Percentiles rank a stretch among this genome's conserved stretches.
Evolutionary conservation across 1,139 yeast genomes (phyloP).

Genomic region (Yamadazyma kanchanaburiensis): DNA sequence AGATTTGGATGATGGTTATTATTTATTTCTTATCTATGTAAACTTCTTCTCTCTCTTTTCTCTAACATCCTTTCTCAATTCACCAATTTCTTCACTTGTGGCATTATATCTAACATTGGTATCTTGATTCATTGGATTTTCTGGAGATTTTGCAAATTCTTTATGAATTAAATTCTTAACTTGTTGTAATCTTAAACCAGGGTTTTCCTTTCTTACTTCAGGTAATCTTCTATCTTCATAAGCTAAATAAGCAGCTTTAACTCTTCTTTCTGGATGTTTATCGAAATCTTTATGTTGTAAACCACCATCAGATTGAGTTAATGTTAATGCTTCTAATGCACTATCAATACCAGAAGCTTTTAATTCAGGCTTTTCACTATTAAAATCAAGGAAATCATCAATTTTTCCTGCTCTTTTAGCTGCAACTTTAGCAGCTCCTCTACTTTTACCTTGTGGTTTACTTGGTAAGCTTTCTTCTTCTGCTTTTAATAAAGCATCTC

Average conservation of each 20-base stretch:
- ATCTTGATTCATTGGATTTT: constrained; percentile 82
- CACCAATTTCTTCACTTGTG: constrained; percentile 48
- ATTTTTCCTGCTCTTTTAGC: constrained; percentile 61
- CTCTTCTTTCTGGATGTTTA: constrained; percentile 86
- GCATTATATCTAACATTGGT: constrained; percentile 67
- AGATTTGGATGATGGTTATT: too few species aligned
- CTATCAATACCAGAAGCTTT: constrained; percentile 74
- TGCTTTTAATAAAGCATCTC: constrained; percentile 55
- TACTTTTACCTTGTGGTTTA: constrained; percentile 53
- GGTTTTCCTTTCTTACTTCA: constrained; percentile 69
- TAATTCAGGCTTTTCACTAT: constrained; percentile 49
- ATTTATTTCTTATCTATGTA: constrained; percentile 16
- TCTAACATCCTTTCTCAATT: constrained; percentile 50
- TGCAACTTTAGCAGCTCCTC: constrained; percentile 73
- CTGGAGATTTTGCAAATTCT: constrained; percentile 79
- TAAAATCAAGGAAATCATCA: constrained; percentile 58
- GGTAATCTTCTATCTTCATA: constrained; percentile 73
- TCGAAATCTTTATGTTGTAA: constrained; percentile 64
- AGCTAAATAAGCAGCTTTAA: constrained; percentile 75
- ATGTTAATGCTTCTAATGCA: constrained; percentile 73
- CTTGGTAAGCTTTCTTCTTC: constrained; percentile 65
- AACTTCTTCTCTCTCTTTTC: constrained; percentile 43
- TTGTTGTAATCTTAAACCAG: constrained; percentile 79
- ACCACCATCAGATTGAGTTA: constrained; percentile 56
- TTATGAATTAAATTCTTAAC: constrained; percentile 69